Evolutionary conservation across 2,329 filamentous ascomycete genomes (phyloP), one percentile per base, ranked within the genome.

Genomic region (Cryphonectria naterciae): DNA sequence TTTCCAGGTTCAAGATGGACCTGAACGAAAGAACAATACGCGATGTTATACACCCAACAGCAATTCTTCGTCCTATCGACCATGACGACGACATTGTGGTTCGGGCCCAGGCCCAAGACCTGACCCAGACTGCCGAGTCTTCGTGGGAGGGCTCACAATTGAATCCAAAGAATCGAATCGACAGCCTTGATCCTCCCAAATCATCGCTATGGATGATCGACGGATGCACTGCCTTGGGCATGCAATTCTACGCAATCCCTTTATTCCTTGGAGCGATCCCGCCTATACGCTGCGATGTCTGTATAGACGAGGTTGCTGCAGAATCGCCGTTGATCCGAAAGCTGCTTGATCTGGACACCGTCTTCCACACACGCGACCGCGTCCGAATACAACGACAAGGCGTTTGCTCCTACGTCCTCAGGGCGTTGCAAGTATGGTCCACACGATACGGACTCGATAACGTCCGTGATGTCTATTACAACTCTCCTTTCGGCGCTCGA

Each of bases 131-230:
- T 4, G 22, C 35, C 11, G 41, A 54, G 39, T 15, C 58, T 11
- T 46, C 74, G 19, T 90, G 88, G 88, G 76, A 78, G 17, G 72
- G 77, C 3, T 89, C 87, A 6, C 78, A 81, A 56, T 80, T 89
- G 58, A 90, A 90, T 73, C 88, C 88, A 10, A 88, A 87, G 77
- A 90, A 89, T 75, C 83, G 88, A 71, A 86, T 90, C 76, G 83
- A 89, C 76, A 88, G 86, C 73, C 83, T 90, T 22, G 83, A 81
- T 2, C 77, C 80, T 10, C 82, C 83, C 2, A 65, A 74, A 19
- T 74, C 79, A 0, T 83, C 87, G 1, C 77, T 86, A 10, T 91
- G 88, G 88, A 83, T 86, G 46, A 85, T 91, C 64, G 88, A 90
- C 74, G 88, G 88, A 65, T 87, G 84, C 74, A 85, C 86, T 32